Conservation (phyloP, 2,329 filamentous ascomycete genomes). For the Passalora sequoiae region DNA sequence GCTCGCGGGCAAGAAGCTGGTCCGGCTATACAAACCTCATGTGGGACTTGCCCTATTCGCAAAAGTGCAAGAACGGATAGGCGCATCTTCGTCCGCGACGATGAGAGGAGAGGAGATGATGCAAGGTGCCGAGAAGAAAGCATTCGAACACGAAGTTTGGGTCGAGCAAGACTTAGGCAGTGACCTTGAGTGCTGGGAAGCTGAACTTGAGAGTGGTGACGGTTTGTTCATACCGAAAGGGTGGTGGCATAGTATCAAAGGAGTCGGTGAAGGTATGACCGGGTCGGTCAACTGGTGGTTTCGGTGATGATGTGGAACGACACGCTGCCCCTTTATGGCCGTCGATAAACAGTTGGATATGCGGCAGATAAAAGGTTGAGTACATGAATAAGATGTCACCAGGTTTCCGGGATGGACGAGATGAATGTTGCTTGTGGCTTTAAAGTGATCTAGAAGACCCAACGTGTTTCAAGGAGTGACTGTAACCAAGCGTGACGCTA, state of each 20-base stretch:
- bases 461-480: too few relatives aligned
- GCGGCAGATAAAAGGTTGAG: too few relatives aligned
- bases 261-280: constrained; percentile 53
- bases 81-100: constrained; percentile 38
- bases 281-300: constrained; percentile 78
- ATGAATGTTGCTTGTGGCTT: too few relatives aligned
- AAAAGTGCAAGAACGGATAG: constrained; percentile 40
- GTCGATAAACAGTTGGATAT: too few relatives aligned
- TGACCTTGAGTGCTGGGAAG: constrained; percentile 22
- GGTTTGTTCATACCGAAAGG: constrained; percentile 72
- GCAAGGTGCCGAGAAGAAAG: constrained; percentile 64
- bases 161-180: constrained; percentile 18
- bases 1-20: constrained; percentile 63
- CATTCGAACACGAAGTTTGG: constrained; percentile 70
- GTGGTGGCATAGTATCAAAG: constrained; percentile 83
- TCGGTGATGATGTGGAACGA: constrained; percentile 48
- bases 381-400: too few relatives aligned
- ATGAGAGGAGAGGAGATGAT: constrained; percentile 88
- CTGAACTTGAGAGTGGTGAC: constrained; percentile 58
- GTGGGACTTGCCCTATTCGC: constrained; percentile 62
- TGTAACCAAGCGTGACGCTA: too few relatives aligned
- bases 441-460: too few relatives aligned
- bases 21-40: constrained; percentile 65
- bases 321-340: too few relatives aligned
- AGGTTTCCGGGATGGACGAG: too few relatives aligned